phyloP scores from a whole-genome alignment of 257 asterid species.

The Ballota nigra region DNA sequence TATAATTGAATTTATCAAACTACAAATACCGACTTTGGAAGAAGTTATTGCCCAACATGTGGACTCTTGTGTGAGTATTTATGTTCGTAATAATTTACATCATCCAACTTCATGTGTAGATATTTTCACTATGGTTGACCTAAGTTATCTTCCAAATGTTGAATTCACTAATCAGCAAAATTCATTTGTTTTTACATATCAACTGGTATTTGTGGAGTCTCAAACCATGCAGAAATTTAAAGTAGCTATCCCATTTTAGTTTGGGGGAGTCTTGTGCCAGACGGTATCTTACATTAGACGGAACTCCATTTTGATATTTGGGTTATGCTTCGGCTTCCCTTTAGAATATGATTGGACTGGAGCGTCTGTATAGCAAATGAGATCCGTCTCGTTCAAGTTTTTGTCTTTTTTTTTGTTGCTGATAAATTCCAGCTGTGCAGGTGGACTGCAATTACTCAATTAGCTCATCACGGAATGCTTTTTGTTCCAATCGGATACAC shows the following conservation, averaged over 20 bases:
- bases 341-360: too few species aligned
- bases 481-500: constrained; percentile 83
- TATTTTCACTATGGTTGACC: not conserved
- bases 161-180: not conserved
- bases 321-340: too few species aligned
- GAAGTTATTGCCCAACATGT: not conserved
- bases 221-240: not conserved
- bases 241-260: not conserved
- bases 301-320: too few species aligned
- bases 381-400: too few species aligned
- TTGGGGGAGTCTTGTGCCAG: too few species aligned
- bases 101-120: not conserved
- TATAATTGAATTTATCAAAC: not conserved
- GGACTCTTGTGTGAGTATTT: not conserved
- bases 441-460: constrained; percentile 79
- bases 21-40: not conserved
- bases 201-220: not conserved
- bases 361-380: too few species aligned
- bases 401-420: not conserved
- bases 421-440: constrained; percentile 22
- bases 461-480: constrained; percentile 84
- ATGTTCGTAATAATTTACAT: not conserved
- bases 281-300: too few species aligned
- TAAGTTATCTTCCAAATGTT: not conserved
- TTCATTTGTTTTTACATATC: not conserved